phyloP scores from a whole-genome alignment of 441 rosid species.

The Pelargonium citronellum region DNA sequence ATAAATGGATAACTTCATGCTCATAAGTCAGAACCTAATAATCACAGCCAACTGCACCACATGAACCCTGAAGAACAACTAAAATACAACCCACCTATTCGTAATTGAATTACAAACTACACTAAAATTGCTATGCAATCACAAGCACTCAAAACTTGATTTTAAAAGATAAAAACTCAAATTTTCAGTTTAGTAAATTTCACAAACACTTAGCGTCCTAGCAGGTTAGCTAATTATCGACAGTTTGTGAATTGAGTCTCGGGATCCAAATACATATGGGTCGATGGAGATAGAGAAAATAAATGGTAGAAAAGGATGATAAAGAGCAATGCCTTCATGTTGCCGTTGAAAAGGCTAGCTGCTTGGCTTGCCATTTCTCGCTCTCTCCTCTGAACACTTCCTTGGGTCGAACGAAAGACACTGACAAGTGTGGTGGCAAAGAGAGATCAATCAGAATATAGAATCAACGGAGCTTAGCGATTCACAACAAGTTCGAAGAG shows the following conservation, averaged over 20 bases:
- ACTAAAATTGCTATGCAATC: neutral
- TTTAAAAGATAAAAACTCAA: neutral
- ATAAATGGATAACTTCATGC: neutral
- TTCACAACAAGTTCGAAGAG: neutral
- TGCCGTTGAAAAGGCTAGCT: slow-evolving; percentile 60
- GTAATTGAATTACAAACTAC: neutral
- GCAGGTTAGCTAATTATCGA: neutral
- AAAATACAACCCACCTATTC: neutral
- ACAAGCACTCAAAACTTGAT: neutral
- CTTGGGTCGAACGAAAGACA: neutral
- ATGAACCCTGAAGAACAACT: slow-evolving; percentile 5
- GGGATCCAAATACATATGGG: neutral
- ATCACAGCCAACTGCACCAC: neutral
- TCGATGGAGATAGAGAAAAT: neutral
- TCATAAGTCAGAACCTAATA: neutral
- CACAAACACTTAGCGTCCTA: slow-evolving; percentile 33
- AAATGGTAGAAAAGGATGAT: neutral
- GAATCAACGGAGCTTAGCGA: neutral
- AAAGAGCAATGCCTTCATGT: slow-evolving; percentile 47
- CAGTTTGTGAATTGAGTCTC: neutral
- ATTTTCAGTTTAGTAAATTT: slow-evolving; percentile 19
- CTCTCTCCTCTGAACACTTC: neutral
- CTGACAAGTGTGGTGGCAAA: slow-evolving; percentile 11
- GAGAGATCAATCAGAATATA: neutral
- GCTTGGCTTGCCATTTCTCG: slow-evolving; percentile 63